Conservation (phyloP, 768 basidiomycete genomes). For the Cytidiella melzeri region DNA sequence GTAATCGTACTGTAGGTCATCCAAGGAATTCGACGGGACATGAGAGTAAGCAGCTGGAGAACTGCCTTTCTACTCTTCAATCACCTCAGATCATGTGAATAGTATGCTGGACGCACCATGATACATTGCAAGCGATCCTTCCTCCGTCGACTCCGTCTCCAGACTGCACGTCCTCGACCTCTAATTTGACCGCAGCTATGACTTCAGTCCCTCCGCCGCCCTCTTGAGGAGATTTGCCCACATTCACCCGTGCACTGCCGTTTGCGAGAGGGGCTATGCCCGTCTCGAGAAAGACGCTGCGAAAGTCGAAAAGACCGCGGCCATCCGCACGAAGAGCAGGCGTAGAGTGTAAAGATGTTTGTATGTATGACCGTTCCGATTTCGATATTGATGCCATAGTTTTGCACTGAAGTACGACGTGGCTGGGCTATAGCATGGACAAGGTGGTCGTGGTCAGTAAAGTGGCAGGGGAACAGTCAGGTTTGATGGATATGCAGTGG, state of each 20-base stretch:
- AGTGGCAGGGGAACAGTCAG: too few species aligned
- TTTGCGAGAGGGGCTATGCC: constrained; percentile 78
- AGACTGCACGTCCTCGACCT: constrained; percentile 55
- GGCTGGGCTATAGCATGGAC: too few species aligned
- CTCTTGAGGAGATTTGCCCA: constrained; percentile 53
- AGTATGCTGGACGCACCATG: constrained; percentile 55
- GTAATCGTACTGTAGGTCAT: constrained; percentile 74
- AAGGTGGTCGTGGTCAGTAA: too few species aligned
- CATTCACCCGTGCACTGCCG: constrained; percentile 70
- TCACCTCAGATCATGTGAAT: constrained; percentile 3
- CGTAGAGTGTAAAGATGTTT: constrained; percentile 50
- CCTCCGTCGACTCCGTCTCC: constrained; percentile 51
- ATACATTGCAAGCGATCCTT: constrained; percentile 59
- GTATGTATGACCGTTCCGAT: constrained; percentile 74
- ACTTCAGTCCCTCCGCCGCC: constrained; percentile 71
- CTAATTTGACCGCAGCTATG: constrained; percentile 72
- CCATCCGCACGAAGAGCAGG: constrained; percentile 75
- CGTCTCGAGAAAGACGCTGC: constrained; percentile 67
- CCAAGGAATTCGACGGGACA: constrained; percentile 53
- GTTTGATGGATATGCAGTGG: too few species aligned
- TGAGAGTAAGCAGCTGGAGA: constrained; percentile 79
- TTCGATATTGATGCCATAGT: constrained; percentile 46
- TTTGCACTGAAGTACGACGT: too few species aligned
- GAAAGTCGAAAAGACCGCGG: constrained; percentile 58
- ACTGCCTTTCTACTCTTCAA: constrained; percentile 41